Evolutionary conservation across 805 yeast species (phyloP), one percentile per base, ranked within the genome.

Genomic region (Starmerella sirachaensis): DNA sequence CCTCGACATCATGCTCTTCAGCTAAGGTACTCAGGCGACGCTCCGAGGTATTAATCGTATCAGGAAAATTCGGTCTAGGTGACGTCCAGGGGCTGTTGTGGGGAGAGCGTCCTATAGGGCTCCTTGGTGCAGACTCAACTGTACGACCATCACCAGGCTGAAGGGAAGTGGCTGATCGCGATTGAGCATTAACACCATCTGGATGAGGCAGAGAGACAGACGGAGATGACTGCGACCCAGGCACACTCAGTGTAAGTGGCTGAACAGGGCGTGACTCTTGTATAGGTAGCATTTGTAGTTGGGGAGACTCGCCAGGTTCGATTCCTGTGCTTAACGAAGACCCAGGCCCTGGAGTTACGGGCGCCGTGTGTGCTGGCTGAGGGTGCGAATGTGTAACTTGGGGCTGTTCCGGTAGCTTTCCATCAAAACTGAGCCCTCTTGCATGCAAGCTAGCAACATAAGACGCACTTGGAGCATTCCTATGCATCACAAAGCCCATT

Each of bases 401-500:
- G n/a, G n/a, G n/a, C n/a, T n/a, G n/a, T n/a, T n/a, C n/a, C n/a
- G n/a, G n/a, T n/a, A 38, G 32, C 14, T 32, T 40, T 4, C 40
- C 40, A 22, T 48, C 52, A 13, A 37, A 39, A 40, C 52, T 48
- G 78, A 69, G 1, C 65, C 70, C 43, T 63, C 70, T 13, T 66
- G 48, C 49, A 27, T 43, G 50, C 25, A 46, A 24, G 19, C 31
- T 45, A 4, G 50, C 50, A n/a, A 42, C 48, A 31, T 37, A 38
- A 9, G 49, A 40, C 17, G 37, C 35, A 8, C 43, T 49, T 1
- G 44, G 27, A 5, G 50, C 51, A 23, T 48, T 48, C 6, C 45
- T 29, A 18, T 44, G 46, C 54, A 51, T 47, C 14, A 79, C 73
- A 37, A 79, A 69, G 0, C 86, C 88, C 85, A 77, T 78, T 45